These are phyloP conservation scores for Paecilomyces variotii DNA, from an alignment of 2,329 filamentous ascomycete genomes.

Conservation along the genomic window DNA sequence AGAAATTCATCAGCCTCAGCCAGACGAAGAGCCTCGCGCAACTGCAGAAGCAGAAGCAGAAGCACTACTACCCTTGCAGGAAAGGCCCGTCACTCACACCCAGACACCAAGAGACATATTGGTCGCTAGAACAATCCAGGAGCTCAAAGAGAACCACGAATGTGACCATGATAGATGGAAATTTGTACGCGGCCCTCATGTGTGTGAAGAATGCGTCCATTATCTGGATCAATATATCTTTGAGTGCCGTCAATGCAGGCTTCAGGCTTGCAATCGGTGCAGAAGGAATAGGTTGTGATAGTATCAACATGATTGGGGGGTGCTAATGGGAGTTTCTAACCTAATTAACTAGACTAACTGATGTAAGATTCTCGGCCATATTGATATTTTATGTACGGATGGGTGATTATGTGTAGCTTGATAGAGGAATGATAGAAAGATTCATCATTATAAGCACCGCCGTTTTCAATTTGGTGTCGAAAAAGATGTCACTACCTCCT, in stretches of 20 bases:
- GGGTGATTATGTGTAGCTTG: no score
- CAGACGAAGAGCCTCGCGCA: not conserved
- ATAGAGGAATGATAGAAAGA: no score
- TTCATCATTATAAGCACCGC: no score
- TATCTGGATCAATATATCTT: slow-evolving; percentile 37
- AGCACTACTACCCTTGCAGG: no score
- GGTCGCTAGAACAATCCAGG: slow-evolving; percentile 3
- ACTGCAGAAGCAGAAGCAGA: not conserved
- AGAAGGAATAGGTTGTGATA: slow-evolving; percentile 35
- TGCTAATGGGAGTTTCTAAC: no score
- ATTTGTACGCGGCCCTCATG: slow-evolving; percentile 21
- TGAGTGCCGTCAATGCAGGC: slow-evolving; percentile 39
- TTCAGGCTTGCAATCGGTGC: slow-evolving; percentile 42
- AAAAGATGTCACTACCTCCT: no score
- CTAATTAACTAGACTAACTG: no score
- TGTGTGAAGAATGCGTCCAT: slow-evolving; percentile 41
- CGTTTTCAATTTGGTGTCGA: no score
- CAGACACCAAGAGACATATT: not conserved
- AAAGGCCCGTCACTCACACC: no score
- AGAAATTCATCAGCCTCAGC: not conserved
- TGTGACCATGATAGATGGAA: slow-evolving; percentile 35
- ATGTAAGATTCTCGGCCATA: no score
- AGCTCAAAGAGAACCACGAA: slow-evolving; percentile 31
- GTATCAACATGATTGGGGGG: no score
- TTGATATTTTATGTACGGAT: no score